Conservation (phyloP, 2,329 filamentous ascomycete species). For the Sclerotiophoma versabilis region DNA sequence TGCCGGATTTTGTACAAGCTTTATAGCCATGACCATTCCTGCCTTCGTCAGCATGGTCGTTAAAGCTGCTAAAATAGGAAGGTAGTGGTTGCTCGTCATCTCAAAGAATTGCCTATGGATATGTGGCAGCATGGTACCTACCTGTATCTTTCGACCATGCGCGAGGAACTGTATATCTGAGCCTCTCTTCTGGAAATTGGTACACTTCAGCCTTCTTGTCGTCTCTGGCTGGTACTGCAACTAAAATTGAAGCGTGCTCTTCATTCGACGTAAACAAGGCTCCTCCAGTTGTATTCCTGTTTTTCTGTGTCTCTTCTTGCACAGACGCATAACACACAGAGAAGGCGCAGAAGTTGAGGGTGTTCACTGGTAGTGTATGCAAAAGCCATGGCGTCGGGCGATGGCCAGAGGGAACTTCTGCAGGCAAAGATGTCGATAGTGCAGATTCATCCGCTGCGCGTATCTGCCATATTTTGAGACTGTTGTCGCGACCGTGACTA, state of each 20-base stretch:
- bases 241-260: constrained; percentile 56
- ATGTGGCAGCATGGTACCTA: constrained; percentile 16
- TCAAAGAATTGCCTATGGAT: neutral
- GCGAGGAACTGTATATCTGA: constrained; percentile 67
- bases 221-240: constrained; percentile 74
- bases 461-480: constrained; percentile 84
- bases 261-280: neutral
- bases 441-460: constrained; percentile 64
- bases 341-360: constrained; percentile 94
- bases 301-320: neutral
- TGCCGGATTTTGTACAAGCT: constrained; percentile 34
- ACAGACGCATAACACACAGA: constrained; percentile 58
- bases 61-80: neutral
- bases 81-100: neutral
- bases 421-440: constrained; percentile 73
- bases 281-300: constrained; percentile 9
- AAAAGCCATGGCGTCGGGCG: constrained; percentile 80
- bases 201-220: constrained; percentile 77
- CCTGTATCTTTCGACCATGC: constrained; percentile 54
- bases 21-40: constrained; percentile 90
- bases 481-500: constrained; percentile 91
- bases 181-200: constrained; percentile 75
- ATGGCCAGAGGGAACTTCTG: constrained; percentile 64
- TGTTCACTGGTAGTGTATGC: constrained; percentile 83
- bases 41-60: constrained; percentile 53